Base-by-base conservation (phyloP, 2,329 filamentous ascomycete genomes). In the Endoconidiophora polonica region DNA sequence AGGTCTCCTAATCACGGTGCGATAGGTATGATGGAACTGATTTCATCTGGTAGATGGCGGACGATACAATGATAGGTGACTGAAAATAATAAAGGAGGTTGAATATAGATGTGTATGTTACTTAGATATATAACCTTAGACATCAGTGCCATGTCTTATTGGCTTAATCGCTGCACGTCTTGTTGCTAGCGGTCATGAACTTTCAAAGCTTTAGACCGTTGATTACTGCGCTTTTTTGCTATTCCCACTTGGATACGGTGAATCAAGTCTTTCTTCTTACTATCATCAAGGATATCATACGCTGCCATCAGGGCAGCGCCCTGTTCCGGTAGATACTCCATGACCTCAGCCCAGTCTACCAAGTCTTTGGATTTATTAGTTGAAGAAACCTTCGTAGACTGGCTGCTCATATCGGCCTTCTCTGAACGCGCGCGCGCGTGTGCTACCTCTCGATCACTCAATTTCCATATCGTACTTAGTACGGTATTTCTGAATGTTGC, bases 401-500 rank as follows among this genome's bases (percentile, higher is more conserved):
- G 29, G 3, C 39, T 29, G 16, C 43, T 26, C 16, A 26, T 38
- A 59, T 58, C 22, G 57, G 58, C 68, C 52, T 71, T 66, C 52
- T 71, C 66, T 53, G 67, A 23, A 7, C 41, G 16, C 10, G 26
- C 45, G 10, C 41, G 29, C 20, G 20, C 36, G 16, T 37, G 29
- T 20, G 10, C 18, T 4, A 79, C 64, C 48, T 72, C 67, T 52
- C 63, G 66, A 20, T 61, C 60, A 26, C 64, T 67, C 26, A 81
- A 56, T n/a, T 69, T 58, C 79, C 79, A 82, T 0, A 74, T 70
- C 50, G 60, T 62, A 2, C 61, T 60, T 12, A 82, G 63, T 4
- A 77, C 64, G 3, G 73, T 66, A 33, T 57, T 58, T 36, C 67
- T 67, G 57, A 81, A 79, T 26, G 60, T 61, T 16, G 60, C 55